A percentile compares a stretch with the other conserved stretches of the same genome.
These are phyloP conservation scores for Elaeagnus macrophylla DNA, from an alignment of 306 rosid genomes.

Conservation along the genomic window DNA sequence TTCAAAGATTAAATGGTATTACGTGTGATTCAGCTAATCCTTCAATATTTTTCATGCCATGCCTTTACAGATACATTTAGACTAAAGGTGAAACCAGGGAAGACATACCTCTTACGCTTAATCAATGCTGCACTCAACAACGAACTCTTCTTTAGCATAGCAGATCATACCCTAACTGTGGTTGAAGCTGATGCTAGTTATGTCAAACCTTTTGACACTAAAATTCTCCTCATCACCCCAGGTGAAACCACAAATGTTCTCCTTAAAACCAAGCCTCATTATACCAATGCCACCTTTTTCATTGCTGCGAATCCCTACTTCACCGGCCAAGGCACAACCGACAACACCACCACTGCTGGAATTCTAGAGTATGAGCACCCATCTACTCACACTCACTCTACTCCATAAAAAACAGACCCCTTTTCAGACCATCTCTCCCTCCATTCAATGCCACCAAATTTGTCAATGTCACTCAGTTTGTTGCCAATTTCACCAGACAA, in stretches of 20 bases:
- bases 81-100: conserved; percentile 68
- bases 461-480: conserved; percentile 54
- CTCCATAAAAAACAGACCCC: conserved; percentile 21
- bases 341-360: conserved; percentile 65
- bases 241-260: conserved; percentile 74
- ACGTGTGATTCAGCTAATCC: too few relatives aligned
- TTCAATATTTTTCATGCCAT: too few relatives aligned
- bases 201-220: conserved; percentile 54
- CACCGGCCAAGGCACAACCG: conserved; percentile 48
- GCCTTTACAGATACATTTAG: conserved; percentile 47
- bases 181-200: conserved; percentile 72
- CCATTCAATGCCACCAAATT: conserved; percentile 54
- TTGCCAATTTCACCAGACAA: conserved; percentile 33
- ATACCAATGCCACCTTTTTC: conserved; percentile 53
- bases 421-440: conserved; percentile 49
- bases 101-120: conserved; percentile 59
- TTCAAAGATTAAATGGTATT: background rate
- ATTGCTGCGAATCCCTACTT: conserved; percentile 56
- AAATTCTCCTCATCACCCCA: conserved; percentile 42
- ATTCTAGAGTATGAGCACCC: conserved; percentile 51
- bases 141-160: conserved; percentile 70
- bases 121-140: conserved; percentile 91
- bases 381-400: background rate
- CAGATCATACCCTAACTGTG: conserved; percentile 57
- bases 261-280: conserved; percentile 43